A percentile compares a stretch with the other conserved stretches of the same genome.
Evolutionary conservation across 2,329 filamentous ascomycete genomes (phyloP).

Genomic region (Nemania diffusa): DNA sequence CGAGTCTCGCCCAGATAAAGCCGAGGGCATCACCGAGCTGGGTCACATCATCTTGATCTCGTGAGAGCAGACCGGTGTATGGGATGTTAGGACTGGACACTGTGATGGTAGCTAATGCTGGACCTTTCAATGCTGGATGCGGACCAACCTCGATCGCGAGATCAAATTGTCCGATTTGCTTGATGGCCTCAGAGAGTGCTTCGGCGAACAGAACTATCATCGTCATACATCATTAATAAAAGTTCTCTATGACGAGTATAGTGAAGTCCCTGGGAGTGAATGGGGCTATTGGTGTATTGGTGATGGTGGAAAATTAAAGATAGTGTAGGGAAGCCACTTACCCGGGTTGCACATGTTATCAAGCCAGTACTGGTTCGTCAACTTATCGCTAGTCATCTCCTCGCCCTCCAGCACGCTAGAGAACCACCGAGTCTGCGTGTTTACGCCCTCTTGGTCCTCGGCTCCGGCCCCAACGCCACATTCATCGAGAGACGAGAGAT

Average conservation of each 20-base stretch:
- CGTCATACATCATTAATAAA: too few relatives aligned
- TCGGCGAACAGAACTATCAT: not conserved
- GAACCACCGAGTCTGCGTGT: not conserved
- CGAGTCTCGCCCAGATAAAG: conserved; percentile 6
- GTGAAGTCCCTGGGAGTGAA: too few relatives aligned
- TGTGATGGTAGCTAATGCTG: not conserved
- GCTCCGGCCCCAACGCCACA: not conserved
- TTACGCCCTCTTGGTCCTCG: too few relatives aligned
- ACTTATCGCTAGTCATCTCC: not conserved
- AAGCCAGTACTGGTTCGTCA: not conserved
- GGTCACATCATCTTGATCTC: not conserved
- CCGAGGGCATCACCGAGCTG: not conserved
- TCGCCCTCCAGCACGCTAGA: conserved; percentile 1
- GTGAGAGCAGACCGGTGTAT: conserved; percentile 5
- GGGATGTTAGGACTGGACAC: too few relatives aligned
- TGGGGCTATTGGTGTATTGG: too few relatives aligned
- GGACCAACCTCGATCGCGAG: conserved; percentile 11
- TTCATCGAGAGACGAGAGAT: conserved; percentile 37
- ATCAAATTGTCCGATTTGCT: not conserved
- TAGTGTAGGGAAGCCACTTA: not conserved
- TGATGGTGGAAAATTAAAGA: not conserved
- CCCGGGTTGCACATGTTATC: conserved; percentile 8
- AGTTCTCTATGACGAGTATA: too few relatives aligned
- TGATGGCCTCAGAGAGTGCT: not conserved
- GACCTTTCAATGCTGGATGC: conserved; percentile 1